A percentile compares a stretch with the other conserved stretches of the same genome.
Conservation (phyloP, 73 alveolate genomes). For the Diophrys sp. region DNA sequence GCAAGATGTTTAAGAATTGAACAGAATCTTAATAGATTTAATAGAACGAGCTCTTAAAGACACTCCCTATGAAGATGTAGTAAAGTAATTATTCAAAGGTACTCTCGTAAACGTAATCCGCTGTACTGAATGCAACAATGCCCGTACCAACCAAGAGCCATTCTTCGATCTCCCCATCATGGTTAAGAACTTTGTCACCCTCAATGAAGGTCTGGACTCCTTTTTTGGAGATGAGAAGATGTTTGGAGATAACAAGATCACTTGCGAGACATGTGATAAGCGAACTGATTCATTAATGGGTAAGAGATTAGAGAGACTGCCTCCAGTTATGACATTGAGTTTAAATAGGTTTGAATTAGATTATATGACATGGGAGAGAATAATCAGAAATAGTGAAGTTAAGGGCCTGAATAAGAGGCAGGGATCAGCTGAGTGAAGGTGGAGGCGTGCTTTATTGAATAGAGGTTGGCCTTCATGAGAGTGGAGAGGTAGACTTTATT, state of each 20-base stretch:
- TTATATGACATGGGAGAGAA: constrained; percentile 80
- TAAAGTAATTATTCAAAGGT: constrained; percentile 75
- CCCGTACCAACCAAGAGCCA: constrained; percentile 78
- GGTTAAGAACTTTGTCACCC: constrained; percentile 74
- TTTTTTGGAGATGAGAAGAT: constrained; percentile 68
- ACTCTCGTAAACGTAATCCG: constrained; percentile 64
- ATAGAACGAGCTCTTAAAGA: constrained; percentile 82
- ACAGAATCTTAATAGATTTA: constrained; percentile 71
- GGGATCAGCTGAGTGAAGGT: too few species aligned
- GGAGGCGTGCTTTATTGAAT: too few species aligned
- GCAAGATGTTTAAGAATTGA: constrained; percentile 84
- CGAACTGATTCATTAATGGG: constrained; percentile 88
- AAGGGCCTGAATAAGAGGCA: too few species aligned
- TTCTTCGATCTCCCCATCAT: constrained; percentile 79
- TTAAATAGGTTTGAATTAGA: constrained; percentile 91
- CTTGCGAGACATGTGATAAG: constrained; percentile 87
- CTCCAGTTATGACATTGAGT: constrained; percentile 84
- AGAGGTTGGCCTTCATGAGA: too few species aligned
- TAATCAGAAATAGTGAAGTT: too few species aligned
- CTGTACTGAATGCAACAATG: constrained; percentile 73
- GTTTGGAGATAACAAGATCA: constrained; percentile 73
- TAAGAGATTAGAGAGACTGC: constrained; percentile 77
- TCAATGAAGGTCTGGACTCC: constrained; percentile 74
- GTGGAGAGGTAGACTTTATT: too few species aligned
- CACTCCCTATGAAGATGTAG: constrained; percentile 76